Evolutionary conservation across 2,329 filamentous ascomycete genomes (phyloP), one percentile per base, ranked within the genome.

Genomic region (Apiospora sp.): DNA sequence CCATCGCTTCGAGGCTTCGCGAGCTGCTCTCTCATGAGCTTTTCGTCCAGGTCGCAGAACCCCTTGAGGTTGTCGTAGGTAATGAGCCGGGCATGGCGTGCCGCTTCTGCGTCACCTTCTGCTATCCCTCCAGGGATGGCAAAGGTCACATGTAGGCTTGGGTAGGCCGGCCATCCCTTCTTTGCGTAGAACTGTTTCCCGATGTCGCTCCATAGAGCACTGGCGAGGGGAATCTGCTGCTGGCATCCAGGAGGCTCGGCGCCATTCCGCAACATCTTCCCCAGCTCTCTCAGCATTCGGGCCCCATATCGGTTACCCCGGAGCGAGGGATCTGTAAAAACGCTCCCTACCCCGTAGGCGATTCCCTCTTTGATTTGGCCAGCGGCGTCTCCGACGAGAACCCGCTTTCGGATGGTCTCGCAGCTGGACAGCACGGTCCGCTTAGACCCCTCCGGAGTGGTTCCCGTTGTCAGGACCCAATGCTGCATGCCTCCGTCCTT

Each of bases 121-220:
- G 79, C 75, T 14, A 41, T 22, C 19, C 34, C 58, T 1, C 79
- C 27, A 12, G 77, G 73, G 0, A 88, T 85, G 16, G 85, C 83
- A 72, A 97, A 88, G 44, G 88, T 86, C 61, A 97, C 86, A 80
- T 98, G 95, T 0, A 88, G 86, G 73, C 93, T 96, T 27, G 89
- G 86, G 77, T 92, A 95, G 0, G 91, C 87, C 68, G 90, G 87
- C 95, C 95, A 98, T 67, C 94, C 94, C 75, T 90, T 87, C 44
- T 86, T 87, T 4, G 92, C 89, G 83, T 98, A 98, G 82, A 95
- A 98, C 51, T 85, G 84, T 85, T 94, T 93, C 27, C 95, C 94
- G 75, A 97, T 95, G 78, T 97, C 94, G 12, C 94, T 97, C 82
- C 92, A 98, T 12, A 98, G 86, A 10, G 97, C 89, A 0, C 93